phyloP scores from a whole-genome alignment of 1,284 basidiomycete genomes.

The Dichomitus squalens region DNA sequence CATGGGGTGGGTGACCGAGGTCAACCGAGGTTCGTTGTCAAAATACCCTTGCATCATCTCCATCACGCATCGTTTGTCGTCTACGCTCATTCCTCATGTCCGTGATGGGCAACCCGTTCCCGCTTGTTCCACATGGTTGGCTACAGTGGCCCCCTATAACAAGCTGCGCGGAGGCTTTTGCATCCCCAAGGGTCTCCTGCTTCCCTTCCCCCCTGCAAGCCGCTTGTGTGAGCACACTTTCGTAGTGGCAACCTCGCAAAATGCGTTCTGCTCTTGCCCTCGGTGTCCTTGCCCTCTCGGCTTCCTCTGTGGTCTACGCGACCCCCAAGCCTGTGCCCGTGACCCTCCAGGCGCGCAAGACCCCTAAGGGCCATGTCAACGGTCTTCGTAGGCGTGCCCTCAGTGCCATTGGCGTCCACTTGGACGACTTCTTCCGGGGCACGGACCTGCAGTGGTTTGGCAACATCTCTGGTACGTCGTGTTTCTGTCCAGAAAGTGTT shows the following conservation, averaged over 20 bases:
- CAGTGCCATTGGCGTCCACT: constrained; percentile 37
- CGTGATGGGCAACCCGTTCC: not conserved
- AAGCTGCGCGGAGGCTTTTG: not conserved
- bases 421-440: constrained; percentile 55
- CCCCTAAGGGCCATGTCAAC: constrained; percentile 18
- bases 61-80: not conserved
- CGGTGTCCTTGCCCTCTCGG: constrained; percentile 16
- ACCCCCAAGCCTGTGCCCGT: constrained; percentile 27
- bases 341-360: constrained; percentile 39
- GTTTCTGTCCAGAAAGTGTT: not conserved
- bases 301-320: constrained; percentile 12
- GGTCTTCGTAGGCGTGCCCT: constrained; percentile 18
- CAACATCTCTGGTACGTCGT: constrained; percentile 37
- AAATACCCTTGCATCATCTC: not conserved
- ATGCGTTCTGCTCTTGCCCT: constrained; percentile 17
- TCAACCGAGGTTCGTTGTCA: not conserved
- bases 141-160: not conserved
- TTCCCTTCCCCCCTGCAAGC: not conserved
- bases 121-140: not conserved
- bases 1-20: not conserved
- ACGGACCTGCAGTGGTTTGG: constrained; percentile 63
- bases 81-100: not conserved
- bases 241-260: not conserved
- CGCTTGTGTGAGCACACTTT: not conserved
- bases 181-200: not conserved